Base-by-base conservation (phyloP, 2,329 filamentous ascomycete genomes). In the Penicillium corylophilum region DNA sequence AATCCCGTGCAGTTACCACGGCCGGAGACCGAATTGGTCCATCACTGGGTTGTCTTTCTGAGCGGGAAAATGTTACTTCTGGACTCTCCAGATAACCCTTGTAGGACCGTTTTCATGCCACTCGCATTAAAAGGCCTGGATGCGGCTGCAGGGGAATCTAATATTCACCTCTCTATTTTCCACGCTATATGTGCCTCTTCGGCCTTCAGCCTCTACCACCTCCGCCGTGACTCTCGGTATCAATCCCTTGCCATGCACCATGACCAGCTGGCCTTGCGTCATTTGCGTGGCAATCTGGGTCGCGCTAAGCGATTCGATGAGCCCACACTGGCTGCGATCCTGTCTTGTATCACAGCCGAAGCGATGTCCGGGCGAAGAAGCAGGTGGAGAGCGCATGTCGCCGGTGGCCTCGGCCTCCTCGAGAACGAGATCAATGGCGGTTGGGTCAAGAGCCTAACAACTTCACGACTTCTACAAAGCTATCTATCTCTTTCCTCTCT, bases 41-140 rank as follows among this genome's bases (percentile, higher is more conserved):
- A 67, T 40, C 63, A 68, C 42, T 68, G 65, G 65, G 62, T 62
- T 6, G 55, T 61, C 26, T 66, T 68, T 40, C 56, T 67, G 3
- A 63, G 60, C 22, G 63, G 65, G 42, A 64, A 66, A 22, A 61
- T 68, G 51, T 54, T 68, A 2, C 54, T 66, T 22, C 57, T 67
- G 15, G 64, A 68, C 38, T 55, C 56, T 4, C 53, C 64, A 23
- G 64, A 66, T 51, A 68, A 68, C 26, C 60, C 61, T 0, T 67
- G 64, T 33, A 59, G 64, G 5, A 65, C 63, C 15, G 58, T 67
- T 2, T 68, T 66, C 41, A 49, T 64, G 46, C 61, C 61, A 22
- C 42, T 62, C 39, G 61, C 61, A 4, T 44, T 61, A 33, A 58
- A 61, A 41, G 59, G 53, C 2, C 43, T 61, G 7, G 57, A 56